These are phyloP conservation scores for Diatrype stigma DNA, from an alignment of 2,329 filamentous ascomycete species.

Conservation along the genomic window DNA sequence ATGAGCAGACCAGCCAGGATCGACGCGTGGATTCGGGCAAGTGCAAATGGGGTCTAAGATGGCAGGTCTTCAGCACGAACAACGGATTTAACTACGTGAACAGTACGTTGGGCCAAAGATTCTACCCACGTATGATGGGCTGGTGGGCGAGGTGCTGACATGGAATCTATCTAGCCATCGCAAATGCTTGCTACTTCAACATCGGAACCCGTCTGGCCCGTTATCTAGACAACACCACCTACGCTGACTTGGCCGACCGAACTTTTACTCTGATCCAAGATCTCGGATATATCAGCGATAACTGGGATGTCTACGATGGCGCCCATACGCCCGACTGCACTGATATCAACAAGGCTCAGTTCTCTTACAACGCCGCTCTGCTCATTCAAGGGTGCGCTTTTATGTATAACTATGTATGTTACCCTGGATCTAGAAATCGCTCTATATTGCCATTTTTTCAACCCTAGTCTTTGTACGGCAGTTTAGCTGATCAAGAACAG, in stretches of 20 bases:
- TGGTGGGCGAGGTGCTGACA: neutral
- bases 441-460: neutral
- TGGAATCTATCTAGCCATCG: slow-evolving; percentile 39
- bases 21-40: slow-evolving; percentile 54
- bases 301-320: slow-evolving; percentile 64
- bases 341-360: slow-evolving; percentile 57
- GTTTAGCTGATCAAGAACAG: slow-evolving; percentile 23
- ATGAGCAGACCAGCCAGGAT: slow-evolving; percentile 53
- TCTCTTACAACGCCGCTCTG: slow-evolving; percentile 63
- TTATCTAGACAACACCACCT: slow-evolving; percentile 64
- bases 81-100: slow-evolving; percentile 75
- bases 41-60: slow-evolving; percentile 68
- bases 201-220: slow-evolving; percentile 65
- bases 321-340: slow-evolving; percentile 58
- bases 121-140: too few relatives aligned
- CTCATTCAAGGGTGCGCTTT: slow-evolving; percentile 60
- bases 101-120: too few relatives aligned
- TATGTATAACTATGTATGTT: slow-evolving; percentile 61
- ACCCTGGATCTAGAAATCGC: neutral
- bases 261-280: slow-evolving; percentile 58
- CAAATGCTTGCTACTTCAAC: slow-evolving; percentile 62
- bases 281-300: slow-evolving; percentile 55
- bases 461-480: neutral
- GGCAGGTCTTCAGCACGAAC: slow-evolving; percentile 75
- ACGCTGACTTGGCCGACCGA: slow-evolving; percentile 57